Evolutionary conservation across 2,329 filamentous ascomycete species (phyloP), one percentile per base, ranked within the genome.

Genomic region (Magnaporthiopsis rhizophila): DNA sequence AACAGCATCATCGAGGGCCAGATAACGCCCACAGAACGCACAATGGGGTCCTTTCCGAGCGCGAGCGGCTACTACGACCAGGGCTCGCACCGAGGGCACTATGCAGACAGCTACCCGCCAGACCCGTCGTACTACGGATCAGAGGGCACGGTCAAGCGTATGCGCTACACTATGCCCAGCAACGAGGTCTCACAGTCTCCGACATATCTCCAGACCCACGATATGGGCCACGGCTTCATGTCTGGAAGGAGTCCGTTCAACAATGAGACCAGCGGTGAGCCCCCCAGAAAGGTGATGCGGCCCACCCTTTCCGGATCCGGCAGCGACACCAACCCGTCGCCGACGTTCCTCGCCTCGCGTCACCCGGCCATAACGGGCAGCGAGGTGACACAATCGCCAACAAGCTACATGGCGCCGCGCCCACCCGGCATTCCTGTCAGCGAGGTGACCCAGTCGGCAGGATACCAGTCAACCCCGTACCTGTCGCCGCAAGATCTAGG

Each of bases 1-100:
- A 63, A 45, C 56, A 63, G 62, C 62, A 38, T 59, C 53, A 59
- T 28, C 12, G 62, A 63, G 7, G 56, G 34, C 28, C 53, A 63
- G 6, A 58, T 34, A 12, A 59, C 62, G 8, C 62, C 62, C 30
- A 63, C 62, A 1, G 62, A 63, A 18, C 53, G 62, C 12, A 34
- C 53, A 1, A 30, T 24, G 13, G 62, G 56, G 4, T 50, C 60
- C 21, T 62, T 62, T 30, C 36, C 60, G 18, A 45, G 38, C 5
- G 26, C 60, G 2, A 38, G 60, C 4, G 36, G 34, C 11, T 62
- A 62, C 6, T 62, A 62, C 11, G 60, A 62, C 26, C 60, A 62
- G 60, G n/a, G 15, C 5, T 53, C 45, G 45, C 45, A 53, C 45
- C 18, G 45, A 11, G 45, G 21, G 11, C 45, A 53, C 12, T 53